Evolutionary conservation across 345 rosid genomes (phyloP), one percentile per base, ranked within the genome.

Genomic region (Populus tremula): DNA sequence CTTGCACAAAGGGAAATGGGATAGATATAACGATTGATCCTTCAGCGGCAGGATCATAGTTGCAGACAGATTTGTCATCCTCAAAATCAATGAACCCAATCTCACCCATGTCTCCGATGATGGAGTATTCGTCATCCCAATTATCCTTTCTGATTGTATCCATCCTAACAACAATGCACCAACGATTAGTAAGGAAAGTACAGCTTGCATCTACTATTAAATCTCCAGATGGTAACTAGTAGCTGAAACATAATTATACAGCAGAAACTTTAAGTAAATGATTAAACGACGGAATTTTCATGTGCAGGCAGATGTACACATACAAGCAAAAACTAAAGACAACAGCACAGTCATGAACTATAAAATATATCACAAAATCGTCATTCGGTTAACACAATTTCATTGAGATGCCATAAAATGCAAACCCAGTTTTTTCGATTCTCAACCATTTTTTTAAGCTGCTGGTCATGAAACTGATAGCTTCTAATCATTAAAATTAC

Each of bases 1-100:
- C 92, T 45, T 77, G 69, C 63, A 67, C 76, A 36, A 92, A 86
- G 14, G 94, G 90, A 74, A 92, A 94, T 71, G 98, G 98, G 49
- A 70, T 69, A 68, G 98, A 92, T 56, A 94, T 81, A 45, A 77
- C 21, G n/a, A 90, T 67, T 1, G 93, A 89, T 69, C 89, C 93
- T 76, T 85, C 91, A 6, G 84, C 90, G 29, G 21, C 49, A 18
- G 79, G 85, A 81, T 81, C 80, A 79, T 86, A 89, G 76, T 67
- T 79, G 41, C 87, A 81, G 12, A 86, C 82, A 11, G 90, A 88
- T 27, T 69, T 72, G 63, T 87, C 89, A 29, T 90, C 84, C 79
- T 89, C 91, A 69, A 86, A 91, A 78, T 94, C 97, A 23, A 92
- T 88, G 69, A 88, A 94, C 11, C 87, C 86, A 21, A 94, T 86